Evolutionary conservation across 1,284 basidiomycete species (phyloP).

Genomic region (Nidula niveotomentosa): DNA sequence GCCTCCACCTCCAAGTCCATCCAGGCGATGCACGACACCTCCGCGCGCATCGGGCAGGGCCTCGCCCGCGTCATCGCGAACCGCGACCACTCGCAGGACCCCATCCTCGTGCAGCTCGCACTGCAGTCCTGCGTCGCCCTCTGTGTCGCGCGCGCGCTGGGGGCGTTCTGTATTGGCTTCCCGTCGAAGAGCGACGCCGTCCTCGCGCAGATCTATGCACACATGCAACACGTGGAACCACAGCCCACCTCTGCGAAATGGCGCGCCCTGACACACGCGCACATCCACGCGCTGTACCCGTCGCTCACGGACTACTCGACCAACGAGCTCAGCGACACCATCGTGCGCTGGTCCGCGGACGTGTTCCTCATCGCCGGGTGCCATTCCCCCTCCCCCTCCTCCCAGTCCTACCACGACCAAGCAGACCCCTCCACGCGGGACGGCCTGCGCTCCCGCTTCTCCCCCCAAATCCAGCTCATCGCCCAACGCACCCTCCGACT

Average conservation of each 20-base stretch:
- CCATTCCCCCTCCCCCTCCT: slow-evolving; percentile 17
- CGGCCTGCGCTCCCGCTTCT: slow-evolving; percentile 48
- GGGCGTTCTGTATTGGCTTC: slow-evolving; percentile 71
- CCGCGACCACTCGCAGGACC: slow-evolving; percentile 70
- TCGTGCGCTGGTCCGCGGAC: slow-evolving; percentile 67
- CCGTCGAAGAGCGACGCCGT: slow-evolving; percentile 67
- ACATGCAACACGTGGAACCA: slow-evolving; percentile 66
- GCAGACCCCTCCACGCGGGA: slow-evolving; percentile 28
- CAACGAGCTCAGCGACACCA: slow-evolving; percentile 67
- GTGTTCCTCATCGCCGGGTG: slow-evolving; percentile 64
- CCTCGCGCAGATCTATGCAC: slow-evolving; percentile 62
- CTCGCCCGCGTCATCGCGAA: slow-evolving; percentile 57
- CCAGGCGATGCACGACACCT: slow-evolving; percentile 57
- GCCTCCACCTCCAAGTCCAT: slow-evolving; percentile 31
- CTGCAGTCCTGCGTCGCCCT: slow-evolving; percentile 67
- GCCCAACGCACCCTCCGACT: slow-evolving; percentile 59
- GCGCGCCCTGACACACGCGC: slow-evolving; percentile 66
- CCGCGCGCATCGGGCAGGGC: slow-evolving; percentile 56
- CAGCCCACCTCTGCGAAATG: slow-evolving; percentile 76
- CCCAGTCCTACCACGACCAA: slow-evolving; percentile 7
- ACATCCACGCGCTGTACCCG: slow-evolving; percentile 67
- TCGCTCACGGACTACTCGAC: slow-evolving; percentile 62
- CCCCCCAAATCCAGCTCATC: slow-evolving; percentile 60
- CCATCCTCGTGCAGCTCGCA: slow-evolving; percentile 71
- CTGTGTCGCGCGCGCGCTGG: slow-evolving; percentile 63